Base-by-base conservation (phyloP, 805 yeast genomes). In the Cyberlindnera petersonii region DNA sequence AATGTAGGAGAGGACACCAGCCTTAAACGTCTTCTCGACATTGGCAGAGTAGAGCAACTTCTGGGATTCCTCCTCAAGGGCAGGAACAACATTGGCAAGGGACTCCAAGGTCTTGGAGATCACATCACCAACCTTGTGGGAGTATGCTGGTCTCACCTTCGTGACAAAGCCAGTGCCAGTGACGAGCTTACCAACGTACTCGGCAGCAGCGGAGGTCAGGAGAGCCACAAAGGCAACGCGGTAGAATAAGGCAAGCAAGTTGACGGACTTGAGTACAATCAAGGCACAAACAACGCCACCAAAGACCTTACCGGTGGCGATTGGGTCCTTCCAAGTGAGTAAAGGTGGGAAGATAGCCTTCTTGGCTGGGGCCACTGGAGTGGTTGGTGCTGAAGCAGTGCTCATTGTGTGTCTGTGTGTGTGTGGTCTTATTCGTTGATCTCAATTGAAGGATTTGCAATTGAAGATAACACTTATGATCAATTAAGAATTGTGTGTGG, bases 111-210 rank as follows among this genome's bases (percentile, higher is more conserved):
- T 53, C 36, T 62, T 66, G 57, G 47, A 67, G 62, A 55, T 68
- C 43, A 32, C 52, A 46, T 52, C 58, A 52, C 55, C 72, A 64
- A 58, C 59, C 7, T 50, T 49, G 26, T 58, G 64, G 46, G 63
- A 59, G 50, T 72, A 69, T n/a, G 75, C 66, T 39, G 93, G 86
- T 60, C 74, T 80, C 71, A 83, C 79, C 53, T 79, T 76, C 45
- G 88, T 74, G 44, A 91, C 81, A 47, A 89, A 71, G 15, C 97
- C 96, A 36, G 64, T 64, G 39, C 96, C 96, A 35, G 85, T 72
- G 49, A 82, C 64, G 30, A 77, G 53, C 58, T 82, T 82, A 46
- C 95, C 83, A 41, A 72, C 69, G 57, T 80, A 84, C 68, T 89
- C 97, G 40, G 81, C 84, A 40, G 75, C 69, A 37, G 88, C 93